Percentiles rank a stretch among this genome's conserved stretches.
Conservation (phyloP, 108 stramenopile genomes). For the Nannochloropsis gaditana region DNA sequence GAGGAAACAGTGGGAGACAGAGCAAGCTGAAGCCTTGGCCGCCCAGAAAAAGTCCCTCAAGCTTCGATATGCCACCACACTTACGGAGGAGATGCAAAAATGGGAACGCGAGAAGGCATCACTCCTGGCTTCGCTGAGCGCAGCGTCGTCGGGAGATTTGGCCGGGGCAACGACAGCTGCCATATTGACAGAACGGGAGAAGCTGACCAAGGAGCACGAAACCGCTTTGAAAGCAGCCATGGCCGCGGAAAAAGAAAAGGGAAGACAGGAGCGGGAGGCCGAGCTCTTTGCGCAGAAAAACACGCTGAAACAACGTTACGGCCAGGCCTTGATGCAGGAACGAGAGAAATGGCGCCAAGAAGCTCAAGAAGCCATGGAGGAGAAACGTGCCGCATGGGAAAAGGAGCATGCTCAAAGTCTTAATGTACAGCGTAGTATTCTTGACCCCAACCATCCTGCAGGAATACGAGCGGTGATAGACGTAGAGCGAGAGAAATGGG, state of each 20-base stretch:
- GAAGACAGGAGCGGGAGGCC: neutral
- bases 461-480: neutral
- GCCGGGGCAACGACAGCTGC: neutral
- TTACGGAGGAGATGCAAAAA: neutral
- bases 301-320: conserved; percentile 13
- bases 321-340: conserved; percentile 14
- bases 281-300: conserved; percentile 8
- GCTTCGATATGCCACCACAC: conserved; percentile 7
- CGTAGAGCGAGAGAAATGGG: neutral
- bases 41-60: neutral
- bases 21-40: neutral
- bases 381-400: neutral
- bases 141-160: neutral
- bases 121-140: neutral
- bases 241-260: neutral
- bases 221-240: neutral
- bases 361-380: neutral
- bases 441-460: neutral
- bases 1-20: conserved; percentile 10
- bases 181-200: neutral
- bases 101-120: neutral
- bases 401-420: neutral
- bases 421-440: neutral
- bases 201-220: neutral
- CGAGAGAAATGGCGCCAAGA: neutral